These are phyloP conservation scores for Rhizophlyctis rosea DNA, from an alignment of 192 early-diverging fungal genomes.

Conservation along the genomic window DNA sequence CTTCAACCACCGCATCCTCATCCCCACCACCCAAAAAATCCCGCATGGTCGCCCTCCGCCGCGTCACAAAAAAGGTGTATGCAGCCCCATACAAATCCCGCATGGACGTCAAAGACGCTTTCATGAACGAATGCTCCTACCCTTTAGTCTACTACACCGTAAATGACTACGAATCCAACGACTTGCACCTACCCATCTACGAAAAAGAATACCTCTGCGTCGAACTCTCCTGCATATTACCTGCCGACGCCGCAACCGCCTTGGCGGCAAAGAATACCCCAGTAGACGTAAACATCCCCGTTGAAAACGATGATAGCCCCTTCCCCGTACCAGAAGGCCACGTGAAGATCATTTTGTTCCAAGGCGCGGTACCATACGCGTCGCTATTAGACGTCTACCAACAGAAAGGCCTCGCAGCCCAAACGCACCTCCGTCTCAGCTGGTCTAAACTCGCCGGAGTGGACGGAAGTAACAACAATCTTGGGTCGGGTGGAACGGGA, in stretches of 20 bases:
- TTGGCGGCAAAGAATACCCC: slow-evolving; percentile 9
- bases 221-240: slow-evolving; percentile 78
- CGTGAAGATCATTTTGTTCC: slow-evolving; percentile 76
- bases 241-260: slow-evolving; percentile 38
- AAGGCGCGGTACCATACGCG: slow-evolving; percentile 84
- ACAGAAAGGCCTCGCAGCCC: slow-evolving; percentile 57
- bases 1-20: neutral
- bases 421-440: slow-evolving; percentile 45
- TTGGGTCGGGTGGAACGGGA: slow-evolving; percentile 10
- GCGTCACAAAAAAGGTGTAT: slow-evolving; percentile 77
- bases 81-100: slow-evolving; percentile 87
- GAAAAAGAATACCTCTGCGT: slow-evolving; percentile 89
- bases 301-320: slow-evolving; percentile 41
- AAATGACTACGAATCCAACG: slow-evolving; percentile 88
- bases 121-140: slow-evolving; percentile 84
- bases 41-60: slow-evolving; percentile 72
- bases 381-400: slow-evolving; percentile 82
- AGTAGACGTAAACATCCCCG: neutral
- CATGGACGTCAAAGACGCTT: slow-evolving; percentile 75
- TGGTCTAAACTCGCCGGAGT: slow-evolving; percentile 53
- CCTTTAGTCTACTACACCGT: slow-evolving; percentile 90
- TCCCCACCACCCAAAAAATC: slow-evolving; percentile 28
- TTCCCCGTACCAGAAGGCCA: slow-evolving; percentile 57
- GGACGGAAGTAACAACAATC: slow-evolving; percentile 13
- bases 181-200: slow-evolving; percentile 81